Evolutionary conservation across 73 alveolate genomes (phyloP).

Genomic region (Paramecium primaurelia): DNA sequence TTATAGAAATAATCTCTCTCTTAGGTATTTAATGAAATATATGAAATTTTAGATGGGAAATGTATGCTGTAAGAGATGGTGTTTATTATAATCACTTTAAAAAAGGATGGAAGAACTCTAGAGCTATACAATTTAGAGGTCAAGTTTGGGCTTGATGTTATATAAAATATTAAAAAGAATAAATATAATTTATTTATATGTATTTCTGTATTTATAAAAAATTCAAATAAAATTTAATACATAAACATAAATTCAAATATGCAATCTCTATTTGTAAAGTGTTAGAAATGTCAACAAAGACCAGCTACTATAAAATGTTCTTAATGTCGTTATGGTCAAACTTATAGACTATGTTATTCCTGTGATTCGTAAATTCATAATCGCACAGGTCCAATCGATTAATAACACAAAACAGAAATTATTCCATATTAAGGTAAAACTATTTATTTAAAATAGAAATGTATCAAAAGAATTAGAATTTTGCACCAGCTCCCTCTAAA

Average conservation of each 20-base stretch:
- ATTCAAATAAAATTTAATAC: background rate
- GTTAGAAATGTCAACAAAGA: slow-evolving; percentile 38
- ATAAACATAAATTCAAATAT: background rate
- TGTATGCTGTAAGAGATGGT: slow-evolving; percentile 64
- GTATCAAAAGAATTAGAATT: background rate
- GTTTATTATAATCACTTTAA: slow-evolving; percentile 60
- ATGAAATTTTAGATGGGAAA: slow-evolving; percentile 48
- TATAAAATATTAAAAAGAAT: background rate
- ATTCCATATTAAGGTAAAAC: slow-evolving; percentile 13
- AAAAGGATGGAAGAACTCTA: slow-evolving; percentile 45
- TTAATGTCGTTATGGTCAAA: slow-evolving; percentile 24
- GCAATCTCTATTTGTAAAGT: slow-evolving; percentile 42
- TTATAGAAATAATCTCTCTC: slow-evolving; percentile 56
- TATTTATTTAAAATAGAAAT: background rate
- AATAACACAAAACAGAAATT: slow-evolving; percentile 38
- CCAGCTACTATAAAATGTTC: slow-evolving; percentile 38
- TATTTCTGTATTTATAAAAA: background rate
- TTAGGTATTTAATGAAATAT: background rate
- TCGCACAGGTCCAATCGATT: slow-evolving; percentile 44
- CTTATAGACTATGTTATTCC: slow-evolving; percentile 21
- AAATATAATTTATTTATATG: background rate
- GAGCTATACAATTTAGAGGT: slow-evolving; percentile 63
- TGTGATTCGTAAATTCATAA: slow-evolving; percentile 42
- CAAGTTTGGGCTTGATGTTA: slow-evolving; percentile 58
- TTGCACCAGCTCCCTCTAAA: background rate